Conservation (phyloP, 169 alveolate genomes). For the Perkinsus marinus region DNA sequence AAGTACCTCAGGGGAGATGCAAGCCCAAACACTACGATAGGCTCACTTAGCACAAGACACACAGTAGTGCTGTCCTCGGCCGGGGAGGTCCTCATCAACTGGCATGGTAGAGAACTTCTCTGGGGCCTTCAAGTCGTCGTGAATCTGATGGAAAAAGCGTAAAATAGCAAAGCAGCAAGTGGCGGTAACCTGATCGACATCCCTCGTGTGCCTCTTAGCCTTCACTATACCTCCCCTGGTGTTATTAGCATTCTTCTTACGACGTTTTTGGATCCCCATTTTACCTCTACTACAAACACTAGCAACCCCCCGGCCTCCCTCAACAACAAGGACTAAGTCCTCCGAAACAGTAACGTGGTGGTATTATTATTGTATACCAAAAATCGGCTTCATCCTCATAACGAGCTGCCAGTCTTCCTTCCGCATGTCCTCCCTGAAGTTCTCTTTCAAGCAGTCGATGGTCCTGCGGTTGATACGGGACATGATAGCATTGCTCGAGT, state of each 20-base stretch:
- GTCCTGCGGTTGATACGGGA: constrained; percentile 80
- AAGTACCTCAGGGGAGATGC: constrained; percentile 9
- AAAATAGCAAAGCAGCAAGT: neutral
- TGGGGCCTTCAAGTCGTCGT: neutral
- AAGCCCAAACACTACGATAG: neutral
- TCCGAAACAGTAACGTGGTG: too few species aligned
- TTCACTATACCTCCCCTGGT: neutral
- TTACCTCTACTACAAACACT: neutral
- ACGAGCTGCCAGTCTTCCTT: constrained; percentile 87
- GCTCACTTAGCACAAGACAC: constrained; percentile 26
- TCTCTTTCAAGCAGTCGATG: constrained; percentile 82
- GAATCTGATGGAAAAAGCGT: neutral
- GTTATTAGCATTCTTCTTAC: neutral
- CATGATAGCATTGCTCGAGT: constrained; percentile 57
- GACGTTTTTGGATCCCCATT: neutral
- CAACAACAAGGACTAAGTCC: too few species aligned
- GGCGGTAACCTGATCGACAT: neutral
- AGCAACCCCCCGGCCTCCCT: neutral
- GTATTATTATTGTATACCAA: constrained; percentile 47
- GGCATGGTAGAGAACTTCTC: neutral
- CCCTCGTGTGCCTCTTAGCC: neutral
- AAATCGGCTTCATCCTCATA: constrained; percentile 58
- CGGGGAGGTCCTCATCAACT: constrained; percentile 19
- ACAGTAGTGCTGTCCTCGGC: constrained; percentile 35
- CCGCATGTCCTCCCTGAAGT: constrained; percentile 82